Conservation (phyloP, 140 eudicot genomes). For the Anethum foeniculum region DNA sequence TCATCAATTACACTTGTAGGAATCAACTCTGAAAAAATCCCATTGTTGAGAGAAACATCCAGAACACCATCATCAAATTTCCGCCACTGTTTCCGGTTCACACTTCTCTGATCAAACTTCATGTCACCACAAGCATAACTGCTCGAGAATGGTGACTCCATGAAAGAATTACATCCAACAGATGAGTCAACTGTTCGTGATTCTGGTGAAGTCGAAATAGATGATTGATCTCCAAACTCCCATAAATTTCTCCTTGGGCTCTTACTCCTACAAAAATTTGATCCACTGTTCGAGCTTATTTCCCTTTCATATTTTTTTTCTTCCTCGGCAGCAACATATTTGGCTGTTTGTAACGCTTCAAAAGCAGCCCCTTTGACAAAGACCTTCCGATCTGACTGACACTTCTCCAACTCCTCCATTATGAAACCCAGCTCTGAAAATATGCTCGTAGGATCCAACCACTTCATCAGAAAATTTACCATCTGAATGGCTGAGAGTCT, state of each 20-base stretch:
- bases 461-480: conserved; percentile 71
- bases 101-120: conserved; percentile 36
- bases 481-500: conserved; percentile 75
- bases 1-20: conserved; percentile 35
- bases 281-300: conserved; percentile 33
- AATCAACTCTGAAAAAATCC: conserved; percentile 49
- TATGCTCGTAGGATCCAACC: conserved; percentile 74
- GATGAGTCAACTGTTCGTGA: conserved; percentile 60
- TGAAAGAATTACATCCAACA: conserved; percentile 33
- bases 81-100: conserved; percentile 63
- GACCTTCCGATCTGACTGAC: conserved; percentile 68
- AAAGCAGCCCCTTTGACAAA: conserved; percentile 84
- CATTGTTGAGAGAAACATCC: conserved; percentile 67
- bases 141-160: conserved; percentile 50
- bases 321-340: conserved; percentile 42
- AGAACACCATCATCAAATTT: conserved; percentile 42
- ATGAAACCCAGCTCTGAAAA: conserved; percentile 52
- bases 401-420: conserved; percentile 70
- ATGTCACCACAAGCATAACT: conserved; percentile 30
- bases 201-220: conserved; percentile 55
- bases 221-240: conserved; percentile 38
- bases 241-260: conserved; percentile 20
- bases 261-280: conserved; percentile 32
- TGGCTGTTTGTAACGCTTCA: conserved; percentile 78
- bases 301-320: conserved; percentile 34